Base-by-base conservation (phyloP, 176 grass and related monocot genomes). In the Poa annua region DNA sequence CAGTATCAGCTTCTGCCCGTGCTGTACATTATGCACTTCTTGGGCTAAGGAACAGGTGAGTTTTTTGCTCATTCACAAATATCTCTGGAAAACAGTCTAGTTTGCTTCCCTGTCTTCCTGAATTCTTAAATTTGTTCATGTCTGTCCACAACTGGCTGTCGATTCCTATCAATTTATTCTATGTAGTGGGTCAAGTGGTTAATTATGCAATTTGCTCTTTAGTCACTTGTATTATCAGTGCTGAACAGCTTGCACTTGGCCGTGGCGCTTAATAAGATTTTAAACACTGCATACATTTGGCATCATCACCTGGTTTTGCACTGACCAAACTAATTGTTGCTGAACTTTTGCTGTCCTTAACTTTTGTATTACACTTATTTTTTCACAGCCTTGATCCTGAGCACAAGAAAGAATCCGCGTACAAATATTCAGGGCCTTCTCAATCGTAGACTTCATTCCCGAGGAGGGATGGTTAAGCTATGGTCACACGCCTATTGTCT, bases 361-460 rank as follows among this genome's bases (percentile, higher is more conserved):
- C 66, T 21, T 64, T 19, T 71, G 57, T 54, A 42, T 41, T 53
- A 32, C 62, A 72, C 24, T 66, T 41, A 1, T 77, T 85, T 75
- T 75, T 81, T 63, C 81, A 70, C 89, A 98, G 93, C 81, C 89
- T 98, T 50, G 96, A 98, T 96, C 96, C 96, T 90, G 93, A 95
- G 51, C 93, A 81, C 81, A 98, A 96, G 83, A 98, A 85, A 88
- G 96, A 96, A 88, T 98, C 96, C 3, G 84, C 83, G 63, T 92
- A 90, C 76, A 98, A 98, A 86, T 98, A 98, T 76, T 33, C 49
- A 1, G 96, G 93, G 51, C 83, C 96, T 52, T 90, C 96, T 78
- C 80, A 84, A 76, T 81, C 34, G 19, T 98, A 92, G 86, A 3
- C 15, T 71, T 76, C 24, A 48, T 68, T 72, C n/a, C 76, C 11